Conservation (phyloP, 306 rosid species). For the Begonia masoniana region DNA sequence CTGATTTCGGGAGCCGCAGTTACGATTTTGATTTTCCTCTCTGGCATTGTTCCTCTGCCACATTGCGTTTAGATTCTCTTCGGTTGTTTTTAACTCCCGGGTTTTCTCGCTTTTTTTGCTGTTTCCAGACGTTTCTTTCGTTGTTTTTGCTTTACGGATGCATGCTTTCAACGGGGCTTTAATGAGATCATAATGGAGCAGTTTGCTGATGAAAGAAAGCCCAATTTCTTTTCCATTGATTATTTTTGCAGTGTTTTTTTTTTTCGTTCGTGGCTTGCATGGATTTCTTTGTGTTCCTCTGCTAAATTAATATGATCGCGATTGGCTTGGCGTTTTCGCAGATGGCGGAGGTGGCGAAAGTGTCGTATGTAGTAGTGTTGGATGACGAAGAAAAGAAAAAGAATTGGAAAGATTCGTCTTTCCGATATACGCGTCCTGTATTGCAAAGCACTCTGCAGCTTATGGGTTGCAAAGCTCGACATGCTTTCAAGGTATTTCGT, state of each 20-base stretch:
- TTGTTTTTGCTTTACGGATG: neutral
- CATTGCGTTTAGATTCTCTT: slow-evolving; percentile 10
- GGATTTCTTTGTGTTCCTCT: neutral
- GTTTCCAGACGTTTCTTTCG: neutral
- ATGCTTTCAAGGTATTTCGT: slow-evolving; percentile 67
- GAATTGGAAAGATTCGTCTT: slow-evolving; percentile 55
- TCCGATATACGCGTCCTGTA: slow-evolving; percentile 72
- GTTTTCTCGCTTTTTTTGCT: neutral
- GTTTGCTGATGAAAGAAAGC: neutral
- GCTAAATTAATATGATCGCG: neutral
- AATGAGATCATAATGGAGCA: neutral
- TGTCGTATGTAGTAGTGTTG: slow-evolving; percentile 51
- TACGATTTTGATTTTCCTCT: neutral
- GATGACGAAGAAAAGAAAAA: slow-evolving; percentile 38
- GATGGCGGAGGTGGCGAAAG: slow-evolving; percentile 35
- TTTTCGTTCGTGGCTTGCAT: neutral
- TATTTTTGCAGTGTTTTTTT: neutral
- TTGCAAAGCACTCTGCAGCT: slow-evolving; percentile 83
- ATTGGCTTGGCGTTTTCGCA: neutral
- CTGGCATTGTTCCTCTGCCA: slow-evolving; percentile 4
- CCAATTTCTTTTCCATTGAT: neutral
- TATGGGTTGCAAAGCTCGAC: slow-evolving; percentile 96
- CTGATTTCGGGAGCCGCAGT: slow-evolving; percentile 6
- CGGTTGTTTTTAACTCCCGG: neutral
- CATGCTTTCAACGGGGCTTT: neutral